A percentile compares a stretch with the other conserved stretches of the same genome.
Conservation (phyloP, 805 yeast genomes). For the Starmerella geochares region DNA sequence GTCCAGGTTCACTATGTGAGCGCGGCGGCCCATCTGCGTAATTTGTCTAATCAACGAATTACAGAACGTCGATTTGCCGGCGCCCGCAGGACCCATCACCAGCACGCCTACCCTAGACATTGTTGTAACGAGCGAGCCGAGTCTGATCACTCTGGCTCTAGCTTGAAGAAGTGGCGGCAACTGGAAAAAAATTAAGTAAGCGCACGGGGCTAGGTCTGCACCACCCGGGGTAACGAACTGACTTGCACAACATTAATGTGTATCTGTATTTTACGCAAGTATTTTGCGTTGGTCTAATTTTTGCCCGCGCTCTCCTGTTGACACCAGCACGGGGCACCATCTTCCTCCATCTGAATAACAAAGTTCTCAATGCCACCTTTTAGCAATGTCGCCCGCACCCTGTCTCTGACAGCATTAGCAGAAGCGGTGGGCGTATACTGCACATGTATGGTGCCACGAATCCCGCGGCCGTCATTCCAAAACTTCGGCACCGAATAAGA, state of each 20-base stretch:
- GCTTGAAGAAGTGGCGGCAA: not conserved
- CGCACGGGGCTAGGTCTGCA: not conserved
- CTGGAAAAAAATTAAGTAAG: conserved; percentile 2
- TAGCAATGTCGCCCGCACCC: conserved; percentile 48
- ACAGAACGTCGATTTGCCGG: conserved; percentile 90
- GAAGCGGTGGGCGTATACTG: conserved; percentile 61
- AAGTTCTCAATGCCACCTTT: conserved; percentile 41
- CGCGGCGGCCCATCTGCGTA: conserved; percentile 83
- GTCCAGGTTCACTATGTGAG: conserved; percentile 88
- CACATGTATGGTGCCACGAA: conserved; percentile 74
- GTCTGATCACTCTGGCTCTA: not conserved
- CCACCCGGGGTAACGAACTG: too few relatives aligned
- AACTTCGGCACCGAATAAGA: conserved; percentile 84
- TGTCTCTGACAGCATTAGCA: conserved; percentile 46
- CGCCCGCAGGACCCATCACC: conserved; percentile 97
- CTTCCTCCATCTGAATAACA: conserved; percentile 62
- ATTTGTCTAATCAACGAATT: conserved; percentile 75
- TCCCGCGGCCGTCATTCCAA: conserved; percentile 55
- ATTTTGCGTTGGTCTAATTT: not conserved
- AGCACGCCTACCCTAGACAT: conserved; percentile 95
- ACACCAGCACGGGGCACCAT: conserved; percentile 62
- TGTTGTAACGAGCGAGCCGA: not conserved
- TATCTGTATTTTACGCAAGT: not conserved
- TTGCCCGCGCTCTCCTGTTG: conserved; percentile 24
- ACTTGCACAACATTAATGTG: too few relatives aligned